Evolutionary conservation across 768 basidiomycete species (phyloP).

Genomic region (Serendipita sp.): DNA sequence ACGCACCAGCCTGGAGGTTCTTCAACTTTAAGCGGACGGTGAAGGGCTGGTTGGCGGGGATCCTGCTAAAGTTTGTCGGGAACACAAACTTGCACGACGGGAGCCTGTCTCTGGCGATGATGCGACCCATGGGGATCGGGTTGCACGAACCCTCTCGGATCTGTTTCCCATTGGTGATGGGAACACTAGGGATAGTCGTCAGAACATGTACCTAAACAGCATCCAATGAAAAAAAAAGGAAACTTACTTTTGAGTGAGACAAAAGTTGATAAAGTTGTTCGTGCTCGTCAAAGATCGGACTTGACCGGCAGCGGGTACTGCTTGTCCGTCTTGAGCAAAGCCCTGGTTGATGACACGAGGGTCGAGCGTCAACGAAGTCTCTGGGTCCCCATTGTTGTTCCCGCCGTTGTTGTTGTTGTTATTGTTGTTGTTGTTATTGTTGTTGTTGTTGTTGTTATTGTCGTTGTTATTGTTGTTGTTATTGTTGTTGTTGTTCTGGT

Average conservation of each 20-base stretch:
- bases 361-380: conserved; percentile 26
- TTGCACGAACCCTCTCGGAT: conserved; percentile 19
- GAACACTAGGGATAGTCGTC: conserved; percentile 13
- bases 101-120: conserved; percentile 14
- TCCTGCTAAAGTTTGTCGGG: conserved; percentile 16
- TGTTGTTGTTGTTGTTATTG: conserved; percentile 13
- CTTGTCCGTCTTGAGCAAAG: conserved; percentile 35
- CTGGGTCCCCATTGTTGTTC: conserved; percentile 4
- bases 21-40: conserved; percentile 18
- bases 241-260: not conserved
- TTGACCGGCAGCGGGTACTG: conserved; percentile 30
- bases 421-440: conserved; percentile 32
- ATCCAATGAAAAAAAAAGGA: not conserved
- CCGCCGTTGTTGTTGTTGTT: conserved; percentile 10
- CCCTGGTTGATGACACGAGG: conserved; percentile 32
- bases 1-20: conserved; percentile 15
- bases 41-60: conserved; percentile 18
- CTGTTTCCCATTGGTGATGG: conserved; percentile 21
- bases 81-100: conserved; percentile 14
- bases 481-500: conserved; percentile 3
- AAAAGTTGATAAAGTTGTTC: conserved; percentile 35
- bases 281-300: conserved; percentile 35
- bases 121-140: conserved; percentile 19
- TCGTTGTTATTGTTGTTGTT: conserved; percentile 9
- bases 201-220: conserved; percentile 14